Percentiles rank a stretch among this genome's conserved stretches.
Evolutionary conservation across 306 rosid genomes (phyloP).

Genomic region (Medicago arabica): DNA sequence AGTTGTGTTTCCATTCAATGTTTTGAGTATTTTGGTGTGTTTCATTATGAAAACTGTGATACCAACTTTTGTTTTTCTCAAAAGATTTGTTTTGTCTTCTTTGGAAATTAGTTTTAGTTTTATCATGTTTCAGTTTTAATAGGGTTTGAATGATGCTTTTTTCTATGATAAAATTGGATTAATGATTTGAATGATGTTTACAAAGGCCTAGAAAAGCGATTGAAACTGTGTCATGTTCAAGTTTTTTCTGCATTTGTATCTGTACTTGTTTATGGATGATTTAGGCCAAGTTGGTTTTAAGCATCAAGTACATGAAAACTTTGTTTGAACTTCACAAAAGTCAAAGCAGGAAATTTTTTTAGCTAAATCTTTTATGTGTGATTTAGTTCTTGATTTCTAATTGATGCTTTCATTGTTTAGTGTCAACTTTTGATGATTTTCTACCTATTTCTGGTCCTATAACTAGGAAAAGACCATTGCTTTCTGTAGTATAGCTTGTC

Average conservation of each 20-base stretch:
- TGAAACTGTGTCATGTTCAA: conserved; percentile 28
- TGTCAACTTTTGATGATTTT: conserved; percentile 34
- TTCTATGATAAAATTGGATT: conserved; percentile 35
- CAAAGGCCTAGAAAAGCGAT: conserved; percentile 34
- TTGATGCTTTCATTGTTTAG: conserved; percentile 26
- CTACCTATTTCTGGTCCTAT: conserved; percentile 27
- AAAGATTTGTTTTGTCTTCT: neutral
- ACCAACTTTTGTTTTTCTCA: conserved; percentile 23
- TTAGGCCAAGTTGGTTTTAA: conserved; percentile 37
- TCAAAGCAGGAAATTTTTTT: conserved; percentile 28
- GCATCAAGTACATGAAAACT: conserved; percentile 20
- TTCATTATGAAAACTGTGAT: conserved; percentile 34
- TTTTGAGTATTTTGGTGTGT: conserved; percentile 38
- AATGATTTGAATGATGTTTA: conserved; percentile 27
- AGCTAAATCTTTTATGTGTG: conserved; percentile 3
- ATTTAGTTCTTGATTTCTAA: conserved; percentile 40
- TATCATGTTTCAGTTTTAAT: conserved; percentile 26
- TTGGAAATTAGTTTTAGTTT: conserved; percentile 21
- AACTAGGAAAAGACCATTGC: conserved; percentile 29
- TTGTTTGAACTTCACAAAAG: conserved; percentile 20
- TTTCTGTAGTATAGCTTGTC: conserved; percentile 24
- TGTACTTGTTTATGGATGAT: conserved; percentile 29
- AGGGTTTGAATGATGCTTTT: conserved; percentile 36
- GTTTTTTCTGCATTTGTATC: conserved; percentile 39
- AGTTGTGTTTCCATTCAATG: conserved; percentile 36